These are phyloP conservation scores for Zelonia costaricensis DNA, from an alignment of 208 protist species.

Conservation along the genomic window DNA sequence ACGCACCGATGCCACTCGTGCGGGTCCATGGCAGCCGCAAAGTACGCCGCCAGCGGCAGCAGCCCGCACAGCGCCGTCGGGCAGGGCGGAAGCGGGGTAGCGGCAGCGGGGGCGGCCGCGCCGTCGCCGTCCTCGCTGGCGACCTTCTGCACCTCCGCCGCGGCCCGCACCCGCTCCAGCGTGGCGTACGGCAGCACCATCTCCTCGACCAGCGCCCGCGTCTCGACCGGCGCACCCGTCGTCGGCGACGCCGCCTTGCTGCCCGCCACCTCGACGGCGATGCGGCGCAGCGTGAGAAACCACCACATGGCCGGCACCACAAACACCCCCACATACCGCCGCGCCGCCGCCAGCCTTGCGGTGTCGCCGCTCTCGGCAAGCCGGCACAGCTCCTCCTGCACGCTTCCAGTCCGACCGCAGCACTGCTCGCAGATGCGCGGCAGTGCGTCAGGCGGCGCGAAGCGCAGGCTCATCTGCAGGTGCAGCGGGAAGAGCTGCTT, in stretches of 20 bases:
- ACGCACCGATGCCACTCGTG: conserved; percentile 32
- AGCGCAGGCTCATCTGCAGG: conserved; percentile 68
- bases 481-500: conserved; percentile 69
- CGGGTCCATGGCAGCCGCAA: conserved; percentile 23
- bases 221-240: not conserved
- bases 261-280: conserved; percentile 6
- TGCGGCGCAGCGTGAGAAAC: conserved; percentile 42
- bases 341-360: conserved; percentile 8
- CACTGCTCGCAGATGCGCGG: conserved; percentile 31
- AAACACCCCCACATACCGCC: conserved; percentile 28
- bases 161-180: conserved; percentile 12
- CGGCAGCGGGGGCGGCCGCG: not conserved
- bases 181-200: conserved; percentile 30
- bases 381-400: conserved; percentile 24
- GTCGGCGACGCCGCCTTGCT: not conserved
- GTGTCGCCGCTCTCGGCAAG: conserved; percentile 9
- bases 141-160: conserved; percentile 11
- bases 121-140: not conserved
- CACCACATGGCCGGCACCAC: conserved; percentile 60
- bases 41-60: conserved; percentile 33
- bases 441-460: conserved; percentile 15
- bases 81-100: conserved; percentile 1
- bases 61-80: conserved; percentile 17
- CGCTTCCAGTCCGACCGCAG: conserved; percentile 24
- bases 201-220: conserved; percentile 8